Base-by-base conservation (phyloP, 306 rosid species). In the Castanopsis chinensis region DNA sequence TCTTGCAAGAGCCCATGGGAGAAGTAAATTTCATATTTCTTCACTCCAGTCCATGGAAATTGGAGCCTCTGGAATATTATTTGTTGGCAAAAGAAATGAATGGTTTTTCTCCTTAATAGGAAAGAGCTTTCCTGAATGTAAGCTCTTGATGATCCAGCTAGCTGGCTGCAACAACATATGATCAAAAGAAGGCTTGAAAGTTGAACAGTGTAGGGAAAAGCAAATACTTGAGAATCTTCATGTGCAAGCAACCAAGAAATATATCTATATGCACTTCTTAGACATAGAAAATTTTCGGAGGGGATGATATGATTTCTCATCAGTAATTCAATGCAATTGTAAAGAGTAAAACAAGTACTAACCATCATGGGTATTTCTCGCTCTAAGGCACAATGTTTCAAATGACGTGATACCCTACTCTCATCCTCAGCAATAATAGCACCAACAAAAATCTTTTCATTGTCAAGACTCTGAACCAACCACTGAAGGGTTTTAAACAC, bases 71-170 rank as follows among this genome's bases (percentile, higher is more conserved):
- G 65, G 58, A 77, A 80, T 86, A 53, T 74, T 70, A 73, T 63
- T 32, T 51, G 74, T 30, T 79, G 82, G 73, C 78, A 78, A 78
- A 5, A 77, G 56, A 27, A 76, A 37, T 45, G 54, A 23, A 21
- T 2, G 14, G 17, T 77, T 77, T 71, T 78, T 78, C 63, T 87
- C 84, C 6, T 73, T 21, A 53, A 89, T 74, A 67, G 91, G 94
- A 76, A 91, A 87, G 27, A 91, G 88, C 83, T 86, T 85, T 64
- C 94, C 97, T 7, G 86, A 82, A 88, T 91, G 85, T 83, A 94
- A 89, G 86, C 97, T 91, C 80, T 86, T 78, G n/a, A 92, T 65
- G 74, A 91, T 87, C 98, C 98, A 92, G 81, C 89, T 86, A 64
- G 68, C 83, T 19, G 94, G 83, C 98, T 92, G 94, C 84, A 55